These are phyloP conservation scores for Metschnikowia colocasiae DNA, from an alignment of 805 yeast genomes.

Conservation along the genomic window DNA sequence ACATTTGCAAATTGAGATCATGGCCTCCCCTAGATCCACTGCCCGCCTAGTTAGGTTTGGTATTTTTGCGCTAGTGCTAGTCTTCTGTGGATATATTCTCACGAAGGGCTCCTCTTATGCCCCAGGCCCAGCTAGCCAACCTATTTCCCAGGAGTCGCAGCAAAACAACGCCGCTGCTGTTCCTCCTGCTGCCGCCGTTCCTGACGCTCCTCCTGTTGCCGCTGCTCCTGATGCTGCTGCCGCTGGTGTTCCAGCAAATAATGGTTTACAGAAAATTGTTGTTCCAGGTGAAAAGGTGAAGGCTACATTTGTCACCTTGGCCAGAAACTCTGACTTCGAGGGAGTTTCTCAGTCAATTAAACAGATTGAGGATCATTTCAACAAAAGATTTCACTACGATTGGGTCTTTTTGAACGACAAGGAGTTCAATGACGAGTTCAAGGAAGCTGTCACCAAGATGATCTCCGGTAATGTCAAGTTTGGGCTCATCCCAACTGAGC, in stretches of 20 bases:
- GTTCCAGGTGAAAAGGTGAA: slow-evolving; percentile 40
- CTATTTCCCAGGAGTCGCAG: background rate
- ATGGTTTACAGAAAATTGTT: slow-evolving; percentile 3
- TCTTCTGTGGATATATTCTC: slow-evolving; percentile 46
- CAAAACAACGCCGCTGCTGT: background rate
- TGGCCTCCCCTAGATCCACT: slow-evolving; percentile 38
- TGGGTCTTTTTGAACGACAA: slow-evolving; percentile 27
- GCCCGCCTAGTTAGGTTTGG: slow-evolving; percentile 48
- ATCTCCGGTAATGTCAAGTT: slow-evolving; percentile 22
- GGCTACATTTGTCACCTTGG: slow-evolving; percentile 51
- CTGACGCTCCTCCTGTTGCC: slow-evolving; percentile 2
- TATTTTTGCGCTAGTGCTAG: slow-evolving; percentile 43
- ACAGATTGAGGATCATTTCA: slow-evolving; percentile 23
- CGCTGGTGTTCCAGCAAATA: slow-evolving; percentile 3
- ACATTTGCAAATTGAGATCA: slow-evolving; percentile 4
- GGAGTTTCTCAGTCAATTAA: slow-evolving; percentile 18
- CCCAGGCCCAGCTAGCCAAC: background rate
- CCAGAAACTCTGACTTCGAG: slow-evolving; percentile 15
- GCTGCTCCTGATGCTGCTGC: slow-evolving; percentile 12
- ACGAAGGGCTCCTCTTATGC: slow-evolving; percentile 44
- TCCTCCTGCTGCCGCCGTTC: background rate
- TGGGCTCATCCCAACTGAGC: slow-evolving; percentile 20
- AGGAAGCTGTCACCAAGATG: slow-evolving; percentile 13
- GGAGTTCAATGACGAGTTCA: slow-evolving; percentile 23
- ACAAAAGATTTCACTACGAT: slow-evolving; percentile 22